Evolutionary conservation across 768 basidiomycete genomes (phyloP).

Genomic region (Auriscalpium microsporum): DNA sequence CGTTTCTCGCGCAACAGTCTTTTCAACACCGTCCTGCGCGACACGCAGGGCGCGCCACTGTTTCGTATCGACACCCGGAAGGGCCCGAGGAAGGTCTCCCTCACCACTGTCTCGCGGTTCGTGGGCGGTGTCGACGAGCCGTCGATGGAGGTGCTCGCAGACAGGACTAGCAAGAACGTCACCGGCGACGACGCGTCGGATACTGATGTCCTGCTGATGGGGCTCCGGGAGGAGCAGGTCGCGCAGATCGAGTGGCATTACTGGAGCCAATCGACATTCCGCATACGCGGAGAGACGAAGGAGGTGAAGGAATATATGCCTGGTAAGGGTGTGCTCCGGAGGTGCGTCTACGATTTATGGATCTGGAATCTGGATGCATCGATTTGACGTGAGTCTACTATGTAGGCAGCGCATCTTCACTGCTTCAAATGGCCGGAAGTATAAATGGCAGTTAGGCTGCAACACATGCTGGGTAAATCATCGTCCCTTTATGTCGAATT

Average conservation of each 20-base stretch:
- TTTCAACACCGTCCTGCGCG: background rate
- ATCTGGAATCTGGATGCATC: background rate
- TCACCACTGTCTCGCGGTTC: background rate
- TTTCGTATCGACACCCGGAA: background rate
- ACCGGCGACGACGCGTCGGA: background rate
- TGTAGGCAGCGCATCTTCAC: background rate
- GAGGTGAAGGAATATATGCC: background rate
- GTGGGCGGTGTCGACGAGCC: background rate
- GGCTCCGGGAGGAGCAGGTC: background rate
- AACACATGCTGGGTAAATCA: background rate
- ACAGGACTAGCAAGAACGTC: background rate
- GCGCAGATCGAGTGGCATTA: conserved; percentile 3
- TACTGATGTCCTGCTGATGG: background rate
- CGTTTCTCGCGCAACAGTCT: background rate
- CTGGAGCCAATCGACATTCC: background rate
- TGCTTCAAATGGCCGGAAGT: background rate
- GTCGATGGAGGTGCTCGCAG: background rate
- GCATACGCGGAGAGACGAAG: background rate
- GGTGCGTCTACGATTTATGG: background rate
- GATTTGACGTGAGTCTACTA: background rate
- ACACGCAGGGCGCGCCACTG: background rate
- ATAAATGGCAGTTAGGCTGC: background rate
- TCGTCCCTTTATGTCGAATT: background rate
- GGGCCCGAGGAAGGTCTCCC: background rate
- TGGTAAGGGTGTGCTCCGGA: background rate